A percentile compares a stretch with the other conserved stretches of the same genome.
These are phyloP conservation scores for Smittium culicis DNA, from an alignment of 371 early-diverging fungal genomes.

Conservation along the genomic window DNA sequence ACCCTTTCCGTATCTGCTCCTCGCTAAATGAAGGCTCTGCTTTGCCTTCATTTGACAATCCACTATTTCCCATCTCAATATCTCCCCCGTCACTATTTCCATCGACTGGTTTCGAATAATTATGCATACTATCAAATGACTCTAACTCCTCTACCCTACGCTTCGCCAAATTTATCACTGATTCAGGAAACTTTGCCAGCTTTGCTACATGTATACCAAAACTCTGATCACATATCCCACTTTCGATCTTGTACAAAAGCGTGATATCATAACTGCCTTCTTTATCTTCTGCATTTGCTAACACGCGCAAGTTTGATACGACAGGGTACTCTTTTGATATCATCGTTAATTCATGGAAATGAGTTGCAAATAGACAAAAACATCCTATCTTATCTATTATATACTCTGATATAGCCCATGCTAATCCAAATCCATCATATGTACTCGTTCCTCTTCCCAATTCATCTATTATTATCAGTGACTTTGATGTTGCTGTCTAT, in stretches of 20 bases:
- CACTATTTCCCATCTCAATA: conserved; percentile 14
- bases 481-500: conserved; percentile 59
- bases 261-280: conserved; percentile 46
- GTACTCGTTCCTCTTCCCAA: conserved; percentile 98
- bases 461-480: conserved; percentile 97
- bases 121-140: conserved; percentile 30
- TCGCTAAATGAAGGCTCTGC: conserved; percentile 9
- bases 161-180: conserved; percentile 68
- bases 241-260: conserved; percentile 71
- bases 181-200: conserved; percentile 81
- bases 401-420: conserved; percentile 92
- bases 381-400: conserved; percentile 62
- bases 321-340: conserved; percentile 47
- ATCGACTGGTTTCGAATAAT: conserved; percentile 8
- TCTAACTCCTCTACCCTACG: conserved; percentile 78
- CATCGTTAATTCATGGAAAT: conserved; percentile 94
- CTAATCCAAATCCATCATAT: conserved; percentile 95
- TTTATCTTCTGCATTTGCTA: conserved; percentile 44
- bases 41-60: conserved; percentile 14
- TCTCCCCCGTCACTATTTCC: conserved; percentile 4
- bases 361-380: conserved; percentile 89
- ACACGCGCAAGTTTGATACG: conserved; percentile 80
- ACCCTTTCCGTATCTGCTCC: conserved; percentile 31
- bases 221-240: conserved; percentile 87
- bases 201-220: conserved; percentile 98